Evolutionary conservation across 2,329 filamentous ascomycete species (phyloP), one percentile per base, ranked within the genome.

Genomic region (Neocucurbitaria cava): DNA sequence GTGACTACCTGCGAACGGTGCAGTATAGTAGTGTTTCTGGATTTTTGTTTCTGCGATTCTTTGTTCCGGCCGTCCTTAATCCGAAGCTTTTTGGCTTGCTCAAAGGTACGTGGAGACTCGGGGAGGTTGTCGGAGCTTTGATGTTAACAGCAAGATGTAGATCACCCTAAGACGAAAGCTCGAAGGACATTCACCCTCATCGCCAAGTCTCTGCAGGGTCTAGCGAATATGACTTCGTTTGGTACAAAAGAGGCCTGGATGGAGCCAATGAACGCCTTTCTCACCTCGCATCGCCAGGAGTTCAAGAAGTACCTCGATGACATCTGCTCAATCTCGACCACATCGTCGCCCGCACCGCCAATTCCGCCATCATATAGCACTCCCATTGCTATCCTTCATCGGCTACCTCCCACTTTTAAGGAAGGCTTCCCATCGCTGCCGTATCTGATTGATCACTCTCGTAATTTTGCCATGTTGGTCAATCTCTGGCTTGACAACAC

Each of bases 171-270:
- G 45, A 86, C 88, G 23, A 88, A 88, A 48, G 91, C 93, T 10
- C 91, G 96, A 71, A 87, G 94, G 38, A 96, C 93, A 0, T 83
- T 97, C 48, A 97, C 94, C 0, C 83, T 98, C 45, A 93, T 98
- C 55, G 92, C 94, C 21, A 98, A 98, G 76, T 91, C 90, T 1
- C 80, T 98, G 8, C 93, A 97, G 76, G 93, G 92, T 15, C 82
- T 98, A 54, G 92, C 92, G 17, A 97, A 97, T 72, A 83, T 97
- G 77, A 91, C 91, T 1, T 92, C 87, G 0, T 97, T 97, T 71
- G 94, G 94, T 36, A 93, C 90, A 70, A 96, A 96, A 72, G 94
- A 98, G 75, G 87, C 89, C n/a, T 98, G 92, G 92, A 97, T 98
- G 93, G 93, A 96, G 77, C 92, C 92, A 0, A 98, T 98, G 94